Evolutionary conservation across 305 asterid species (phyloP).

Genomic region (Fraxinus velutina): DNA sequence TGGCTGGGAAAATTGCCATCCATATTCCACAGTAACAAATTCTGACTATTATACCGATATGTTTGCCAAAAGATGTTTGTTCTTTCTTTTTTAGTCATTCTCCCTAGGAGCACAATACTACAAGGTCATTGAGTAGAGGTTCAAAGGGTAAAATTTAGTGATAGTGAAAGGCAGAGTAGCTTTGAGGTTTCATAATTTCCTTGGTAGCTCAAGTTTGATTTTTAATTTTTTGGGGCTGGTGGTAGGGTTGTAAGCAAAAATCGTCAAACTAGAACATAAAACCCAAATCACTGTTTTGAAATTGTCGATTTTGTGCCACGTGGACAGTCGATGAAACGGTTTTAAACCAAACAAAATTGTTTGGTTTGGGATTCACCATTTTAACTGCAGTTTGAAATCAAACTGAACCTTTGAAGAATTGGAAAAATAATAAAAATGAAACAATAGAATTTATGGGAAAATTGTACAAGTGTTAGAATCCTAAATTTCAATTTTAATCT

Average conservation of each 20-base stretch:
- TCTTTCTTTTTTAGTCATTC: not conserved
- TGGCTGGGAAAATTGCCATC: not conserved
- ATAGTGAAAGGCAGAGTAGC: not conserved
- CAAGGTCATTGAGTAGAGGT: not conserved
- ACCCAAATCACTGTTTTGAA: not conserved
- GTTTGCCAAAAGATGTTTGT: not conserved
- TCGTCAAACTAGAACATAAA: not conserved
- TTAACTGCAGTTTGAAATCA: not conserved
- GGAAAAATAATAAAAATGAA: not conserved
- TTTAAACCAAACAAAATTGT: not conserved
- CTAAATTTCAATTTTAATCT: not conserved
- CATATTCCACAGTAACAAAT: not conserved
- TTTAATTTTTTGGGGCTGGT: not conserved
- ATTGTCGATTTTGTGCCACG: not conserved
- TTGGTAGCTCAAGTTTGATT: not conserved
- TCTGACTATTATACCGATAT: not conserved
- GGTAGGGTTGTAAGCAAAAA: not conserved
- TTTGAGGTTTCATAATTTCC: not conserved
- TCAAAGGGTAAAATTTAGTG: not conserved
- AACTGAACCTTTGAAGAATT: not conserved
- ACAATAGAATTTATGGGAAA: not conserved
- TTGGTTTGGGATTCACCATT: not conserved
- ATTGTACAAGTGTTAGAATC: not conserved
- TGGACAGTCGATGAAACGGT: not conserved
- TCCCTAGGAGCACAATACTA: not conserved